Evolutionary conservation across 2,329 filamentous ascomycete species (phyloP).

Genomic region (Aspergillus candidus): DNA sequence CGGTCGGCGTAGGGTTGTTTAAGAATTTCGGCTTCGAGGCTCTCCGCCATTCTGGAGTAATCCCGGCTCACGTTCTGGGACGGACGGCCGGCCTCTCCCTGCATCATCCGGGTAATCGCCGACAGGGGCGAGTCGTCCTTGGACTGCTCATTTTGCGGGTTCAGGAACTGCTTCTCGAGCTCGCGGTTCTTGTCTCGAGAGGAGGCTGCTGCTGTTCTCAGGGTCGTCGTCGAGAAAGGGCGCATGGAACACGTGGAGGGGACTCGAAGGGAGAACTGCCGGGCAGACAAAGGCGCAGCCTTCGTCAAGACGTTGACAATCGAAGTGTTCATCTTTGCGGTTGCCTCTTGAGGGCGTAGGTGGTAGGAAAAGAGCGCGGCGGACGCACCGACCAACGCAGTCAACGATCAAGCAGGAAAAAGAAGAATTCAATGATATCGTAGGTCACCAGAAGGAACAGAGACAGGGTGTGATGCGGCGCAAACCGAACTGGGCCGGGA

Average conservation of each 20-base stretch:
- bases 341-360: no score
- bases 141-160: constrained; percentile 13
- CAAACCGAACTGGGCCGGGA: constrained; percentile 17
- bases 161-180: constrained; percentile 26
- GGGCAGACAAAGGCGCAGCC: constrained; percentile 27
- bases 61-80: constrained; percentile 19
- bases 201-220: constrained; percentile 15
- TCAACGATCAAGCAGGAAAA: background rate
- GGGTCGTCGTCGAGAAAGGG: constrained; percentile 32
- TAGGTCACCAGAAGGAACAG: background rate
- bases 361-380: background rate
- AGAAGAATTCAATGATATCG: background rate
- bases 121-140: constrained; percentile 22
- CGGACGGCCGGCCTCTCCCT: constrained; percentile 18
- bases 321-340: constrained; percentile 27
- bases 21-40: constrained; percentile 30
- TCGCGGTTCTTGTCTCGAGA: constrained; percentile 15
- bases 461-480: constrained; percentile 8
- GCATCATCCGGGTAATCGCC: constrained; percentile 28
- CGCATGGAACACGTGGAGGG: constrained; percentile 19
- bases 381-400: constrained; percentile 2
- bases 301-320: constrained; percentile 27
- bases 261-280: constrained; percentile 20
- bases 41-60: constrained; percentile 28
- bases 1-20: constrained; percentile 32